Evolutionary conservation across 345 rosid species (phyloP), one percentile per base, ranked within the genome.

Genomic region (Angophora floribunda): DNA sequence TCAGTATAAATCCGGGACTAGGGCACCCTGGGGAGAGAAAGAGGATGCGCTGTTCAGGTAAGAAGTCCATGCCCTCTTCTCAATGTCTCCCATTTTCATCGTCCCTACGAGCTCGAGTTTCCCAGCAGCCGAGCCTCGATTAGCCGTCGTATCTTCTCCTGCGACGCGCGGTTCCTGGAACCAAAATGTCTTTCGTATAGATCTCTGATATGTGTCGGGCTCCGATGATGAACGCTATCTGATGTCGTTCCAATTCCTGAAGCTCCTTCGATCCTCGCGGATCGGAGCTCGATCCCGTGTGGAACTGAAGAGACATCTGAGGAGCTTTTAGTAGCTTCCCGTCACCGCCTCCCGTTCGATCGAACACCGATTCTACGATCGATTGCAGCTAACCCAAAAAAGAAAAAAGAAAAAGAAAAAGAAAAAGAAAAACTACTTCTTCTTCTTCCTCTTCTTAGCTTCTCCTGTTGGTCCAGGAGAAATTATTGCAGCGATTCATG

Each of bases 241-340:
- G 22, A 88, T 61, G 49, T 89, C 89, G 93, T 91, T 91, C 91
- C 91, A 90, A 91, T 91, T 88, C 86, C 93, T 85, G 91, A 91
- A 91, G 44, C 87, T 49, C 86, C 85, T 36, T 36, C 59, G 86
- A 26, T 55, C 44, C 44, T n/a, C 28, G 65, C 12, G 10, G n/a
- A 44, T n/a, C 86, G 86, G 86, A 82, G 87, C 32, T 57, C 12
- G 78, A 87, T 19, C 4, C 41, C 41, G 85, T 89, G 91, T 89
- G 90, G 93, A 91, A 85, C 80, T 79, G 86, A 89, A 85, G 59
- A 89, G 87, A 90, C 87, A 88, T 90, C 90, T 87, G 93, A 91
- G 91, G 91, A 89, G 93, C 90, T 84, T 67, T 8, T 9, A 1
- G 6, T 17, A 4, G 1, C 28, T 6, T 14, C 32, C 24, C 45